Evolutionary conservation across 2,329 filamentous ascomycete genomes (phyloP), one percentile per base, ranked within the genome.

Genomic region (Claviceps spartinae): DNA sequence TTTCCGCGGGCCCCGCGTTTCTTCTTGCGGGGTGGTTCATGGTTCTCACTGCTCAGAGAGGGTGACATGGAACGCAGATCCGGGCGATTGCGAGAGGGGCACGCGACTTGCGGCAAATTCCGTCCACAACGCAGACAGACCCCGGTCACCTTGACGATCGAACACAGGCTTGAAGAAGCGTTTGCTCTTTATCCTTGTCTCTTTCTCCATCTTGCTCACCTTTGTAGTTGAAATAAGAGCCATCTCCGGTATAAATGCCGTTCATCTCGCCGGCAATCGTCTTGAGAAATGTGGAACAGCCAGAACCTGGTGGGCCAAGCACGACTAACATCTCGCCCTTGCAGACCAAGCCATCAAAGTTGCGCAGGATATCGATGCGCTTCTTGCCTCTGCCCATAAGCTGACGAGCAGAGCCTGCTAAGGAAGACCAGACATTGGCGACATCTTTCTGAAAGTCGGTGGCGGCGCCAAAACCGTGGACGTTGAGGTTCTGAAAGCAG

Each of bases 211-310:
- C n/a, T 52, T 14, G 59, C 65, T 63, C 65, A 74, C 82, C 85
- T 65, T 93, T 85, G 62, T 94, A 95, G 69, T 94, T 91, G 63
- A 95, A 81, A 56, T 86, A 81, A 0, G 85, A 83, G 11, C 72
- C 69, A 3, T 83, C 69, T 47, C 88, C 85, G 14, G 93, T 73
- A 58, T 77, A 81, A 59, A 94, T 82, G 49, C 88, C 88, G 58
- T 89, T 84, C 22, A 85, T 87, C 67, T 94, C 87, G 54, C 88
- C 88, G 3, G 87, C 80, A 58, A 94, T 79, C 0, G 87, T 86
- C 72, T 94, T 94, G 53, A 95, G 73, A 56, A 94, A 83, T 2
- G 88, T 94, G 16, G 85, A 88, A 66, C 88, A 95, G 51, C 85
- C 85, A n/a, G 77, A 76, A 42, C 79, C 79, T 2, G 85, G 85